Evolutionary conservation across 108 stramenopile genomes (phyloP), one percentile per base, ranked within the genome.

Genomic region (Seminavis robusta): DNA sequence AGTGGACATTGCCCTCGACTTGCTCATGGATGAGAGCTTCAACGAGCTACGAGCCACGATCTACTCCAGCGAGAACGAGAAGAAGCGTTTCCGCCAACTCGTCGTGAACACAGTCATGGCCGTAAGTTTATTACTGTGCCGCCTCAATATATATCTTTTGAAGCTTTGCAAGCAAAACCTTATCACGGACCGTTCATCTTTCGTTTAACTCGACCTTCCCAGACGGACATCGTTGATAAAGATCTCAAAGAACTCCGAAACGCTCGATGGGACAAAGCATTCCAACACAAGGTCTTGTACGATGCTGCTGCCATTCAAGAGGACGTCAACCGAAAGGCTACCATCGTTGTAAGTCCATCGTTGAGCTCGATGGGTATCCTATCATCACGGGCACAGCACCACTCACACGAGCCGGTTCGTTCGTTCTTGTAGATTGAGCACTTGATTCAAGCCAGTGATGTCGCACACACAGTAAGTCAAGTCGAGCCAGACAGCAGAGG

Each of bases 21-120:
- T 52, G 28, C 31, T 52, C 27, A 52, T 52, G 51, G 16, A 52
- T 3, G 28, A 29, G 2, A 10, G 13, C 30, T 52, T 29, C 31
- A 52, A 32, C 27, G 31, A 52, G 32, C 51, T 52, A 6, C 27
- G 51, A 9, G 25, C n/a, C 15, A 19, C 30, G 3, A 62, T 69
- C 7, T 63, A 56, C 23, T 23, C 52, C 31, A 59, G 51, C 10
- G 54, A 34, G 19, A 27, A 31, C 52, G 47, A 59, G 16, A 39
- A 55, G 26, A 25, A 16, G 33, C 61, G 54, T 19, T 69, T 69
- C 17, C 52, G 46, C 13, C 61, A 69, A 37, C 68, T 69, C 24
- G 27, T 69, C 6, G 54, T 69, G 15, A 63, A 63, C 27, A 47
- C 61, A 6, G 58, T 69, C 17, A 52, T 69, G 4, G 68, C 68